Evolutionary conservation across 331 rosid genomes (phyloP), one percentile per base, ranked within the genome.

Genomic region (Rhamnella rubrinervis): DNA sequence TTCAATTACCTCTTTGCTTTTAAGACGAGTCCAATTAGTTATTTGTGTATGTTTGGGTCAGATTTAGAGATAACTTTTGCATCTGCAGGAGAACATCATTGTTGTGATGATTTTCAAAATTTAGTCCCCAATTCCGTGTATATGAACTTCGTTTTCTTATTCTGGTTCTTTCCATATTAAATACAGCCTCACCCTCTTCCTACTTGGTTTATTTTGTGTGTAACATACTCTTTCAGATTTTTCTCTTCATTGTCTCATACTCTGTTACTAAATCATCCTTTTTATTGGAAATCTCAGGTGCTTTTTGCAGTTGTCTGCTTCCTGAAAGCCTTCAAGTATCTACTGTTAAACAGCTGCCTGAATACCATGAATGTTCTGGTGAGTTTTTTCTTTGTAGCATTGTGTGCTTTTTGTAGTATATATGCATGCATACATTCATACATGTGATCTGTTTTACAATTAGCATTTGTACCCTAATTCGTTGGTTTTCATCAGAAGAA

Each of bases 271-370:
- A 68, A 39, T 16, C 49, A 52, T 28, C 61, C 39, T 52, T 31
- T 38, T 46, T 80, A 72, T 61, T 72, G 60, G 74, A 71, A 83
- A 68, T 82, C 76, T 71, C 92, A 95, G 99, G 97, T 80, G 71
- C 90, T 60, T 56, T 95, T 53, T 95, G 99, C 71, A 85, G 99
- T 73, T 95, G 99, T 82, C 77, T 95, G 71, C 96, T 95, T 66
- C 99, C 99, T 60, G 97, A 95, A 85, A 83, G 96, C 75, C 90
- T 95, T 77, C 93, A 91, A 85, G 88, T 76, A 61, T 81, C 96
- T 38, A 61, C 84, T 35, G 95, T 91, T 83, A 91, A 91, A 83
- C 96, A 86, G 71, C 65, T 75, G 56, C 96, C 96, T 2, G 97
- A 95, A 76, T 86, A 80, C 82, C 96, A 85, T 19, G 96, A 89